phyloP scores from a whole-genome alignment of 2,329 filamentous ascomycete species.

The Fonsecaea pedrosoi region DNA sequence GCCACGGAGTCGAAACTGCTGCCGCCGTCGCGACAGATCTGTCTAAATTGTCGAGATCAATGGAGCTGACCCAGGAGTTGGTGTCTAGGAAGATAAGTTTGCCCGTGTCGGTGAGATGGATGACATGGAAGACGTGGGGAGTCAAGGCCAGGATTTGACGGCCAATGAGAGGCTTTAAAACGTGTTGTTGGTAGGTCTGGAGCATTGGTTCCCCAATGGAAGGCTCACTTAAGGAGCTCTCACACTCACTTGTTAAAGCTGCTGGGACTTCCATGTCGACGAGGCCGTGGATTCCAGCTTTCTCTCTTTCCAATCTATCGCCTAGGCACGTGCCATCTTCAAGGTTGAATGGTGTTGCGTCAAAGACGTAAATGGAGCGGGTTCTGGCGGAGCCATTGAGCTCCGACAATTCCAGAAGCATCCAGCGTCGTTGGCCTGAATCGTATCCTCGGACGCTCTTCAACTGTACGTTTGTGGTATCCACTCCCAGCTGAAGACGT shows the following conservation, averaged over 20 bases:
- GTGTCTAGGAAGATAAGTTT: conserved; percentile 3
- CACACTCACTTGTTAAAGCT: background rate
- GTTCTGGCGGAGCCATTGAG: conserved; percentile 6
- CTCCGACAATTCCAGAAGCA: conserved; percentile 7
- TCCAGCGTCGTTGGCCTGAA: background rate
- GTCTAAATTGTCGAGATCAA: background rate
- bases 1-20: background rate
- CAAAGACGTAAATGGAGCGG: conserved; percentile 3
- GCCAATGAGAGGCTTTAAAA: background rate
- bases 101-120: background rate
- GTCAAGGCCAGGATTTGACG: background rate
- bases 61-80: conserved; percentile 7
- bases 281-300: background rate
- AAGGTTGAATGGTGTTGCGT: background rate
- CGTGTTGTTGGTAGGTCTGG: background rate
- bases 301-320: background rate
- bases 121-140: background rate
- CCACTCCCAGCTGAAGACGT: background rate
- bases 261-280: background rate
- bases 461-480: background rate
- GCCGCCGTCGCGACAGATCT: background rate
- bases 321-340: background rate
- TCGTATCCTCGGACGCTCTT: background rate
- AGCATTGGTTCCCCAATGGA: background rate
- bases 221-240: background rate